phyloP scores from a whole-genome alignment of 2,329 filamentous ascomycete species.

The Cryphonectria parasitica region DNA sequence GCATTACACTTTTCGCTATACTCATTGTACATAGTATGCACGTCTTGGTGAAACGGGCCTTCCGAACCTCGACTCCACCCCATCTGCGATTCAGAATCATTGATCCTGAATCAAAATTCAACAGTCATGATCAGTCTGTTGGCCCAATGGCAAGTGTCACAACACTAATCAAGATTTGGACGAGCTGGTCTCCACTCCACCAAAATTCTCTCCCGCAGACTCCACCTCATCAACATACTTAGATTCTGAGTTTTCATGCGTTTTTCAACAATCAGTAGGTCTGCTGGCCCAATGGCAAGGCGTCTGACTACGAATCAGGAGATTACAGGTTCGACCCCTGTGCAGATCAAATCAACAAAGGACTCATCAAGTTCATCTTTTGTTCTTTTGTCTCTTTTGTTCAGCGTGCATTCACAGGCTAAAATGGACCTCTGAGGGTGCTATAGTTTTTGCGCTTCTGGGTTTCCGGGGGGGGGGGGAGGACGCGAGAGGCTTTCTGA shows the following conservation, averaged over 20 bases:
- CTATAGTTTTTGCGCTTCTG: no score
- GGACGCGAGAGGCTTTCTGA: neutral
- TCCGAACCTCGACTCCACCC: neutral
- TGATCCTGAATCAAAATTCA: neutral
- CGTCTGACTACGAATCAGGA: slow-evolving; percentile 45
- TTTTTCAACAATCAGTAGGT: slow-evolving; percentile 12
- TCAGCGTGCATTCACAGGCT: no score
- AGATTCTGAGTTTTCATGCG: no score
- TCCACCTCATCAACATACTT: no score
- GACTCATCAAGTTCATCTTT: neutral
- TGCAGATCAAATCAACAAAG: slow-evolving; percentile 31
- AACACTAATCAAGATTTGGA: no score
- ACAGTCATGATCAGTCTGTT: slow-evolving; percentile 25
- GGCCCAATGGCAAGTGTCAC: slow-evolving; percentile 38
- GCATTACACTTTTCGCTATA: neutral
- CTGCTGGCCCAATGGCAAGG: slow-evolving; percentile 40
- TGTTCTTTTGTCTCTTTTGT: no score
- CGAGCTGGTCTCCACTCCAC: no score
- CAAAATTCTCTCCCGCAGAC: no score
- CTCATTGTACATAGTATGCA: neutral
- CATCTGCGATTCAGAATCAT: neutral
- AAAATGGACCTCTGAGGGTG: no score
- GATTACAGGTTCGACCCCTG: slow-evolving; percentile 44
- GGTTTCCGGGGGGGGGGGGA: no score
- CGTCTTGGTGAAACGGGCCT: neutral